These are phyloP conservation scores for Candida sonorensis DNA, from an alignment of 805 yeast species.

Conservation along the genomic window DNA sequence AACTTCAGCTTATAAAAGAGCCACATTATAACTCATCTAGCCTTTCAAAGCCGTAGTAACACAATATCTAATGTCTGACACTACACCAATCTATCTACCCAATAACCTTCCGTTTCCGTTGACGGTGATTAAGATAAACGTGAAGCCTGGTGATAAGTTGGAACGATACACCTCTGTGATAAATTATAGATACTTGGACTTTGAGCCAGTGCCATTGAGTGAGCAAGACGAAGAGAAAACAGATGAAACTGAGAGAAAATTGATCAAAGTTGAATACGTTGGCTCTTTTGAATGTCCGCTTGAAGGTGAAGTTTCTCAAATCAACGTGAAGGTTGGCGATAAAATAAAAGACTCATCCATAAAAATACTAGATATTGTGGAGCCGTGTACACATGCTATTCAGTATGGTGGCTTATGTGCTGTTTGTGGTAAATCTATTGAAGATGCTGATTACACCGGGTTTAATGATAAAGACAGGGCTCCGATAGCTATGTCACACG, in stretches of 20 bases:
- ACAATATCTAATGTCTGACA: slow-evolving; percentile 24
- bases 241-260: slow-evolving; percentile 34
- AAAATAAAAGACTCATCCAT: slow-evolving; percentile 42
- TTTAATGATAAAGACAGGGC: slow-evolving; percentile 66
- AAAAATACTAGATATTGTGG: slow-evolving; percentile 51
- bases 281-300: slow-evolving; percentile 81
- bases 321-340: slow-evolving; percentile 52
- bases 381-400: slow-evolving; percentile 87
- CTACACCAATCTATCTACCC: slow-evolving; percentile 52
- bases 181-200: slow-evolving; percentile 62
- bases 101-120: slow-evolving; percentile 61
- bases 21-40: no score
- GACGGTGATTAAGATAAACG: slow-evolving; percentile 46
- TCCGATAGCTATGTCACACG: slow-evolving; percentile 85
- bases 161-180: slow-evolving; percentile 48
- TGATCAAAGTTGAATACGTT: slow-evolving; percentile 53
- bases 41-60: no score
- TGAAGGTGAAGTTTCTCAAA: slow-evolving; percentile 54
- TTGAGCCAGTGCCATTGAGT: slow-evolving; percentile 46
- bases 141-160: slow-evolving; percentile 38
- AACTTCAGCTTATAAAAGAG: no score
- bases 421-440: slow-evolving; percentile 76
- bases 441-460: slow-evolving; percentile 69
- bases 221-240: slow-evolving; percentile 30
- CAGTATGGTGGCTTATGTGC: slow-evolving; percentile 96